Conservation (phyloP, 805 yeast species). For the Cyberlindnera xishuangbannaensis region DNA sequence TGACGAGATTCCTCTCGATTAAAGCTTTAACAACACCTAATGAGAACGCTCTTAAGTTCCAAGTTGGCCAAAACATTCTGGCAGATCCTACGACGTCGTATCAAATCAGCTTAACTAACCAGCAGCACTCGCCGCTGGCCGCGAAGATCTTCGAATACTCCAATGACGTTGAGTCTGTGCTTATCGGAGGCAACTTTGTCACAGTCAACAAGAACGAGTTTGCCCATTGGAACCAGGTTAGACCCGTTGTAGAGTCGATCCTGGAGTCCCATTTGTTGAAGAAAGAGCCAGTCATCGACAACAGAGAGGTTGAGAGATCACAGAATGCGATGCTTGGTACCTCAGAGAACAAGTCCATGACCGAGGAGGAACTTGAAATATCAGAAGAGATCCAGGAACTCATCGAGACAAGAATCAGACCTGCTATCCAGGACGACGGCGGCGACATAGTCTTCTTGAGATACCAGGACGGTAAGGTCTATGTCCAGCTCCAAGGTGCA, state of each 20-base stretch:
- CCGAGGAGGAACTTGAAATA: constrained; percentile 72
- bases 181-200: constrained; percentile 70
- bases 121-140: constrained; percentile 55
- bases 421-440: constrained; percentile 98
- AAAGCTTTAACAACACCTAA: constrained; percentile 63
- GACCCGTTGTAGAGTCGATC: constrained; percentile 51
- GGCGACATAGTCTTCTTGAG: constrained; percentile 91
- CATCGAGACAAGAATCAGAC: constrained; percentile 90
- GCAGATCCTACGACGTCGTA: constrained; percentile 15
- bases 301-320: constrained; percentile 9
- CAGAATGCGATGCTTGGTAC: constrained; percentile 2
- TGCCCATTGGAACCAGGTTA: constrained; percentile 65
- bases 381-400: constrained; percentile 88
- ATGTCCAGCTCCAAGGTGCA: constrained; percentile 88
- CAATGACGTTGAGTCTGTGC: constrained; percentile 61
- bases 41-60: constrained; percentile 67
- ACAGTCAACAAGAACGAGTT: constrained; percentile 66
- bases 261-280: constrained; percentile 34
- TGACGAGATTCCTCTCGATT: constrained; percentile 22
- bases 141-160: constrained; percentile 44
- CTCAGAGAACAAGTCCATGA: constrained; percentile 9
- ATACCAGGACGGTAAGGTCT: constrained; percentile 82
- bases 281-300: constrained; percentile 25
- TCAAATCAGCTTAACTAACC: constrained; percentile 20
- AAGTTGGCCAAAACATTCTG: constrained; percentile 33